Percentiles rank a stretch among this genome's conserved stretches.
phyloP scores from a whole-genome alignment of 257 asterid genomes.

The Solanum tarijense region DNA sequence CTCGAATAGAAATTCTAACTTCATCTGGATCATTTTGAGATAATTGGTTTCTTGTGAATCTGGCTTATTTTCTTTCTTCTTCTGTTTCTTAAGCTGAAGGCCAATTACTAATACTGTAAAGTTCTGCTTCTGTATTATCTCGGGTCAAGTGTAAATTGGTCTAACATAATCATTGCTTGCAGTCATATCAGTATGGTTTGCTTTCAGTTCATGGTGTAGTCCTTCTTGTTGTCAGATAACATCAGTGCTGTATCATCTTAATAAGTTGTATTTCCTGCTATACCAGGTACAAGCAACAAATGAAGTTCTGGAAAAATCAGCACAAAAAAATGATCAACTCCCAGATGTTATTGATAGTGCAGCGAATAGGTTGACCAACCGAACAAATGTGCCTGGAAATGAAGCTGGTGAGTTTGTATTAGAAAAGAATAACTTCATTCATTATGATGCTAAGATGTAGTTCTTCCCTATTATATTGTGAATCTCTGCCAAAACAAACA shows the following conservation, averaged over 20 bases:
- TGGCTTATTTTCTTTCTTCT: background rate
- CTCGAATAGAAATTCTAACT: background rate
- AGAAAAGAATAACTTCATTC: background rate
- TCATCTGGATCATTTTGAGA: background rate
- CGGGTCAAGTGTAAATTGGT: background rate
- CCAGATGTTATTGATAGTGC: conserved; percentile 11
- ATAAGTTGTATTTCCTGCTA: background rate
- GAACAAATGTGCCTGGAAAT: conserved; percentile 26
- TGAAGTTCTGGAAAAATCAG: conserved; percentile 20
- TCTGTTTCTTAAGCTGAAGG: background rate
- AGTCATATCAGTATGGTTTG: background rate
- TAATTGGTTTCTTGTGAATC: background rate
- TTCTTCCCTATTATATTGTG: background rate
- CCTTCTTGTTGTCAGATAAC: background rate
- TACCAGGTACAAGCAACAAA: conserved; percentile 32
- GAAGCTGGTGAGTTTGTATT: conserved; percentile 22
- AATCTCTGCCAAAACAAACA: background rate
- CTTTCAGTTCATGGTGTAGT: background rate
- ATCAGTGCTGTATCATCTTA: background rate
- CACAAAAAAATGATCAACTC: conserved; percentile 21
- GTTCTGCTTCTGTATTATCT: background rate
- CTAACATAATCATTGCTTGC: background rate
- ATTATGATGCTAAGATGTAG: background rate
- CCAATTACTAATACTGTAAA: background rate
- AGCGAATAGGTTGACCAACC: conserved; percentile 11